These are phyloP conservation scores for Helotiales sp. DNA, from an alignment of 2,329 filamentous ascomycete genomes.

Conservation along the genomic window DNA sequence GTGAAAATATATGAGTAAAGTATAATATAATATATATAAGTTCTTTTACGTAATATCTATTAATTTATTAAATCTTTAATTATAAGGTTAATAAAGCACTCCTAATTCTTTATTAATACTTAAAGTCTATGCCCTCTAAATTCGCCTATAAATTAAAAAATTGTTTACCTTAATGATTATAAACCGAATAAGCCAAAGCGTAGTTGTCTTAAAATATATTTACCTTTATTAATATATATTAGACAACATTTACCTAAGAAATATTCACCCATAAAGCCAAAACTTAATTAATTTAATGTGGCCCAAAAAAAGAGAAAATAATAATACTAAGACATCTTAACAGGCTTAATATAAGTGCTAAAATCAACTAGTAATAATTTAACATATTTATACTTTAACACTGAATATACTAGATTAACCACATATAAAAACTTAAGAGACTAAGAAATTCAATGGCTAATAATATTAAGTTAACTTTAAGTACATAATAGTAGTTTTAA, in stretches of 20 bases:
- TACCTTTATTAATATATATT: constrained; percentile 4
- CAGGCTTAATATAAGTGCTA: background rate
- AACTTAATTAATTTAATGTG: background rate
- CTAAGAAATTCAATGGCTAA: background rate
- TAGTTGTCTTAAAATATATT: background rate
- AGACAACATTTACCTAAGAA: background rate
- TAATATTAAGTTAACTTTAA: constrained; percentile 1
- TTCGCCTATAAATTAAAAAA: background rate
- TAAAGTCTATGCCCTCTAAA: background rate
- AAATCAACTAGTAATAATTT: constrained; percentile 3
- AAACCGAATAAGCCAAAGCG: background rate
- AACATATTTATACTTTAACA: background rate
- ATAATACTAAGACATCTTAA: background rate
- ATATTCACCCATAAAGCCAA: background rate
- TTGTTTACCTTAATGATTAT: background rate
- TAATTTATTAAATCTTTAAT: background rate
- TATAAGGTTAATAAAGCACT: background rate
- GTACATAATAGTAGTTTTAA: background rate
- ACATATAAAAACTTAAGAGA: background rate
- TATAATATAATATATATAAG: constrained; percentile 5
- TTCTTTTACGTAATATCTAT: constrained; percentile 1
- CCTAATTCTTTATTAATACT: background rate
- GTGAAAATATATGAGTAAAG: background rate
- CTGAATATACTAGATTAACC: background rate
- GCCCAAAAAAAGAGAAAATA: background rate